phyloP scores from a whole-genome alignment of 768 basidiomycete genomes.

The Hericium alpestre region DNA sequence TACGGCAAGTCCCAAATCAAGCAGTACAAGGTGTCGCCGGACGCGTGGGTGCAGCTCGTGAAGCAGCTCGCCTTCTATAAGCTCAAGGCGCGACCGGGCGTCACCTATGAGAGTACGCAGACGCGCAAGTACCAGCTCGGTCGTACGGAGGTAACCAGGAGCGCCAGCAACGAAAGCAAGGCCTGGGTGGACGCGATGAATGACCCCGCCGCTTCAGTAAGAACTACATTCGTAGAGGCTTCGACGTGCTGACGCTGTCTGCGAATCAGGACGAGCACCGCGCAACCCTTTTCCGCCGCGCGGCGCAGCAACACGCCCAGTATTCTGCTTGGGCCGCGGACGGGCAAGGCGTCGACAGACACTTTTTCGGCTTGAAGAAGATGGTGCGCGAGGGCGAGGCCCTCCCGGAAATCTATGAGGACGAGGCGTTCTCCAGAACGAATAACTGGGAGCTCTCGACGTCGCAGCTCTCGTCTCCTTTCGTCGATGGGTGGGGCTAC shows the following conservation, averaged over 20 bases:
- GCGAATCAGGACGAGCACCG: constrained; percentile 41
- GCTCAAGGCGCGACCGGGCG: constrained; percentile 61
- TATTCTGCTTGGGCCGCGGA: constrained; percentile 90
- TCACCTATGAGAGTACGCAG: constrained; percentile 90
- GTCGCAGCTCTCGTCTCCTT: constrained; percentile 71
- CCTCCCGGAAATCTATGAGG: constrained; percentile 64
- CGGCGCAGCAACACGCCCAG: constrained; percentile 72
- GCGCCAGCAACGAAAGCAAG: constrained; percentile 71
- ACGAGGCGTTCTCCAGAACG: constrained; percentile 56
- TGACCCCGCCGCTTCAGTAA: constrained; percentile 36
- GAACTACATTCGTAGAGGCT: constrained; percentile 12
- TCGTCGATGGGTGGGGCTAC: constrained; percentile 93
- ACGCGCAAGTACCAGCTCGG: constrained; percentile 87
- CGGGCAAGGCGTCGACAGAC: constrained; percentile 89
- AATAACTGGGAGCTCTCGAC: constrained; percentile 92
- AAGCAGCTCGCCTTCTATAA: constrained; percentile 96
- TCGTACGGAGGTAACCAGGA: constrained; percentile 90
- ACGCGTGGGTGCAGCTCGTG: constrained; percentile 90
- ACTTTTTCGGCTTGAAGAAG: constrained; percentile 89
- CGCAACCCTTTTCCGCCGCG: constrained; percentile 58
- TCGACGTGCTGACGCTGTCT: background rate
- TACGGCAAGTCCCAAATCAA: constrained; percentile 89
- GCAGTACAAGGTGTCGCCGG: constrained; percentile 72
- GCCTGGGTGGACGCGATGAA: constrained; percentile 89
- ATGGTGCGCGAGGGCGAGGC: constrained; percentile 63